Evolutionary conservation across 129 eudicot species (phyloP), one percentile per base, ranked within the genome.

Genomic region (Ambrosia artemisiifolia): DNA sequence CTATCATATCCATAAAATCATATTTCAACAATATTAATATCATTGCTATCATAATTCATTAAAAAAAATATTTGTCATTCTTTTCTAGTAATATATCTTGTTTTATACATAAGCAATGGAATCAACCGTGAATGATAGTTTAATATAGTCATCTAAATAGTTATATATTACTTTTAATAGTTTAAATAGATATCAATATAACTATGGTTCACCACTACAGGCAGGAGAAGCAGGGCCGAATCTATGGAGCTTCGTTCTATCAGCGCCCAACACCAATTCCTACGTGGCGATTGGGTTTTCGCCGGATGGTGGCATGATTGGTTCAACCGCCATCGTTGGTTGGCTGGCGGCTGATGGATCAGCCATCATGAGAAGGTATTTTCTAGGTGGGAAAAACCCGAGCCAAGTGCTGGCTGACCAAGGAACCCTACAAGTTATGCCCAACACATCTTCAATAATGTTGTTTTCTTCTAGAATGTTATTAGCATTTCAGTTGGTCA

Each of bases 251-350:
- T 94, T 90, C 49, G 66, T 94, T 36, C 81, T 94, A 13, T 94
- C 98, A 33, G 96, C 96, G 9, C 93, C 96, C 32, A 88, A 83
- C 80, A 47, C 85, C 30, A 86, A 84, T 60, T 73, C 84, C 0
- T 90, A 85, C 61, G 67, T 88, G 2, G 99, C 79, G 6, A 86
- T 95, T 11, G 99, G 97, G 24, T 95, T 95, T 61, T 95, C 99
- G 0, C 81, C 85, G 1, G 50, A 75, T 33, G 97, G 99, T n/a
- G 80, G 63, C 17, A 95, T 95, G 99, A 75, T 90, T 3, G 97
- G 99, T 5, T 88, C 99, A 2, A 88, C 77, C 18, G 97, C 99
- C 7, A 49, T 95, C 17, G 96, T 88, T 13, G 97, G 97, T 9
- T 95, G 99, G 99, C 35, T 80, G 38, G 64, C 63, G 3, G 17